phyloP scores from a whole-genome alignment of 352 stramenopile species.

The Phytophthora pseudosyringae region DNA sequence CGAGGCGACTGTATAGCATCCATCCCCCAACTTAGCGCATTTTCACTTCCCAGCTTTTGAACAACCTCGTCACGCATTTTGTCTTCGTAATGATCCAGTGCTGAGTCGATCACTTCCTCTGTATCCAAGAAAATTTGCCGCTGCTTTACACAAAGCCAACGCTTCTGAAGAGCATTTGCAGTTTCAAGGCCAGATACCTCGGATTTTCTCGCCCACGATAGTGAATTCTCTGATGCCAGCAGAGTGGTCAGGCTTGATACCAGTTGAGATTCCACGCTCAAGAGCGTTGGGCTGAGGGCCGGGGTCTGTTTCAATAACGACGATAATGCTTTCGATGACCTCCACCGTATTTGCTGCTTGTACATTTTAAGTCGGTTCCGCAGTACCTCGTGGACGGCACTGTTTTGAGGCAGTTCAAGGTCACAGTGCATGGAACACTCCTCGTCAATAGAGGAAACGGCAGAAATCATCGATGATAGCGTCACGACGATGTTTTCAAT shows the following conservation, averaged over 20 bases:
- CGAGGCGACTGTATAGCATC: slow-evolving; percentile 85
- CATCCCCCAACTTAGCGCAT: slow-evolving; percentile 82
- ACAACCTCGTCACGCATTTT: slow-evolving; percentile 70
- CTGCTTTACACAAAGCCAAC: slow-evolving; percentile 78
- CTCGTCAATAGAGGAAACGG: slow-evolving; percentile 31
- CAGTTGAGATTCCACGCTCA: slow-evolving; percentile 67
- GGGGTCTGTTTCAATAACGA: slow-evolving; percentile 79
- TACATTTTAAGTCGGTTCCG: slow-evolving; percentile 65
- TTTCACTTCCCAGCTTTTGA: slow-evolving; percentile 73
- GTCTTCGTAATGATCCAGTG: slow-evolving; percentile 69
- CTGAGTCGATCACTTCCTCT: slow-evolving; percentile 73
- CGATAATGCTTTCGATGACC: slow-evolving; percentile 74
- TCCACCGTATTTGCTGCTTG: slow-evolving; percentile 85
- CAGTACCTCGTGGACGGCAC: slow-evolving; percentile 62
- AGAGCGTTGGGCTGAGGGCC: slow-evolving; percentile 38
- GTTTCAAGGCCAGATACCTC: slow-evolving; percentile 21
- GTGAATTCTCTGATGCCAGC: slow-evolving; percentile 61
- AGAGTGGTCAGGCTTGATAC: slow-evolving; percentile 64
- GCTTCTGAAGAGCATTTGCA: slow-evolving; percentile 53
- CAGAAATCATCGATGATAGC: slow-evolving; percentile 60
- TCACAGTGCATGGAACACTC: slow-evolving; percentile 44
- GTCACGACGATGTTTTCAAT: slow-evolving; percentile 59
- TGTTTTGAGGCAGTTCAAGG: slow-evolving; percentile 72
- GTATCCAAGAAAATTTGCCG: slow-evolving; percentile 73
- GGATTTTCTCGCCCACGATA: slow-evolving; percentile 35